Percentiles rank a stretch among this genome's conserved stretches.
phyloP scores from a whole-genome alignment of 1,284 basidiomycete species.

The Microbotryomycetes sp. region DNA sequence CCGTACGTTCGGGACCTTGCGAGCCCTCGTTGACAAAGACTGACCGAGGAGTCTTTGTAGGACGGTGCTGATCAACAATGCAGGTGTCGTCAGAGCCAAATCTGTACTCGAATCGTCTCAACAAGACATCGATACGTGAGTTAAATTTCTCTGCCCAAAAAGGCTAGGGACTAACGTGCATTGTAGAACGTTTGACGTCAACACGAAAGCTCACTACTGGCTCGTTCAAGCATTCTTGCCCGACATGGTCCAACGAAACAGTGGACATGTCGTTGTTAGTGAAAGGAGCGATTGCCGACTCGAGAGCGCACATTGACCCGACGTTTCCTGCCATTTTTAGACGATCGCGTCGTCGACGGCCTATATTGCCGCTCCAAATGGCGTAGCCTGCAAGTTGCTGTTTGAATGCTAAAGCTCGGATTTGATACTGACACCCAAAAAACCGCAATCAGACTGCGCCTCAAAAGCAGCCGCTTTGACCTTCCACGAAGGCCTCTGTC shows the following conservation, averaged over 20 bases:
- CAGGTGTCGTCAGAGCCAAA: conserved; percentile 88
- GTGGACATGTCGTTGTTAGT: conserved; percentile 70
- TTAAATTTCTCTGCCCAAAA: neutral
- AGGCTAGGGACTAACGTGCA: neutral
- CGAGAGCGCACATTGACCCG: neutral
- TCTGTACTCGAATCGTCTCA: conserved; percentile 67
- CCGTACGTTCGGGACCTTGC: conserved; percentile 28
- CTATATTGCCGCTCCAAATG: conserved; percentile 12
- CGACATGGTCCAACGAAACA: conserved; percentile 64
- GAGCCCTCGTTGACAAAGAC: neutral
- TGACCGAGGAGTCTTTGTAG: no score
- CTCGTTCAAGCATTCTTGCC: conserved; percentile 89
- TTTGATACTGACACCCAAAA: no score
- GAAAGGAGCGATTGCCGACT: neutral
- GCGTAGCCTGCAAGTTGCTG: conserved; percentile 13
- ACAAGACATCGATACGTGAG: conserved; percentile 71
- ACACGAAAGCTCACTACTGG: conserved; percentile 84
- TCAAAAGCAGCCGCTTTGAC: conserved; percentile 76
- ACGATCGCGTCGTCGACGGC: conserved; percentile 20
- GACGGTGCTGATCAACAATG: conserved; percentile 89
- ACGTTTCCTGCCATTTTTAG: conserved; percentile 5
- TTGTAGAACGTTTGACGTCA: conserved; percentile 76
- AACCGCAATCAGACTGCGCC: conserved; percentile 58
- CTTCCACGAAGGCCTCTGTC: conserved; percentile 70
- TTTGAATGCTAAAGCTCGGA: neutral